Base-by-base conservation (phyloP, 2,329 filamentous ascomycete species). In the Cyclaneusma minus region DNA sequence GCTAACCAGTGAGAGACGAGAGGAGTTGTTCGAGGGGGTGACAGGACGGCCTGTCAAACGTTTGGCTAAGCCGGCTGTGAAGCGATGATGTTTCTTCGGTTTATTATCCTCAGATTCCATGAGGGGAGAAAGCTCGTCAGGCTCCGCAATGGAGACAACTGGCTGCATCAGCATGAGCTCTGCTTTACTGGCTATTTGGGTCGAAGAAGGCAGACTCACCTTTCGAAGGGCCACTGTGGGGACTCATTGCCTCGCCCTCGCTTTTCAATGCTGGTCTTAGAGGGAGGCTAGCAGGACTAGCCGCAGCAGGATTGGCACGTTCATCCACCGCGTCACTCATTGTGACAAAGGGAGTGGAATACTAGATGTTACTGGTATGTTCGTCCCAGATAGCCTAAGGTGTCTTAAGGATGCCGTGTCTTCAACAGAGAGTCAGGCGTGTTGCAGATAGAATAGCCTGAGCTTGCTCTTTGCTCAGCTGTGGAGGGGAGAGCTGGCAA, bases 61-160 rank as follows among this genome's bases (percentile, higher is more conserved):
- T 19, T 28, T 35, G 5, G 22, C 30, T 16, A 32, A 12, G 12
- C 25, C 24, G 2, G 31, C 33, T 6, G 25, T 38, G 28, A 40
- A 45, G 28, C 18, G 16, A 16, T 24, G 7, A 24, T 43, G 42
- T n/a, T n/a, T n/a, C n/a, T n/a, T n/a, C n/a, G 34, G 28, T n/a
- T 29, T 31, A 8, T 29, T 22, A 13, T 45, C 43, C 19, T 41
- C 37, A 10, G 36, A 29, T 7, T 27, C 29, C 16, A 25, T 22
- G 14, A 35, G 29, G 15, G 28, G 30, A n/a, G 31, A 20, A 16
- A 28, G 29, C 23, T 34, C 29, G 21, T 20, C 18, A 20, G 41
- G 40, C 25, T 45, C 43, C n/a, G 37, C 24, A 21, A 47, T 46
- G 8, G 42, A 46, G 16, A 48, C 44, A 13, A 41, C 43, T 46